phyloP scores from a whole-genome alignment of 2,329 filamentous ascomycete genomes.

The Chaetothyriales sp. region DNA sequence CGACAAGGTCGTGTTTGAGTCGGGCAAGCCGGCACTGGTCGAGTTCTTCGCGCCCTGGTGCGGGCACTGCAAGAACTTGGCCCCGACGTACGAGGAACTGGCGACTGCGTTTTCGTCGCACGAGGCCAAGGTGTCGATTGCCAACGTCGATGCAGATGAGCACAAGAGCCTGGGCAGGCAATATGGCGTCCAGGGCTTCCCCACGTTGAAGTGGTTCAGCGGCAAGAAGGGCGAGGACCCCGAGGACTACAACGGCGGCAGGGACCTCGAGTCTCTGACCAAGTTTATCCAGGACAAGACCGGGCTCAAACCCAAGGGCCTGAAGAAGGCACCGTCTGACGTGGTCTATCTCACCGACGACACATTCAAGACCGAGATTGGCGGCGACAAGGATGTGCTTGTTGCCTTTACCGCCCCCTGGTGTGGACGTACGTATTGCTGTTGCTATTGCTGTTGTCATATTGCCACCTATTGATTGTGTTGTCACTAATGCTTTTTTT shows the following conservation, averaged over 20 bases:
- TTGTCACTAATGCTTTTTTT: background rate
- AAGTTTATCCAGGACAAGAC: slow-evolving; percentile 78
- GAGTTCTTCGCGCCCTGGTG: slow-evolving; percentile 99
- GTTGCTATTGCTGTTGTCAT: too few species aligned
- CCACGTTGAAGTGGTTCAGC: slow-evolving; percentile 94
- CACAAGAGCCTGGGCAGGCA: slow-evolving; percentile 71
- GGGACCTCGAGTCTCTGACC: slow-evolving; percentile 72
- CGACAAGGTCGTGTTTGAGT: slow-evolving; percentile 73
- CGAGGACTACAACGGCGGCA: slow-evolving; percentile 68
- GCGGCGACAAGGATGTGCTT: slow-evolving; percentile 73
- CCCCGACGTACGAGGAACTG: slow-evolving; percentile 87
- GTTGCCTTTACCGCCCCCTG: slow-evolving; percentile 96
- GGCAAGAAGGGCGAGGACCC: slow-evolving; percentile 71
- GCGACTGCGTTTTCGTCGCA: slow-evolving; percentile 57
- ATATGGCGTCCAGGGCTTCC: slow-evolving; percentile 86
- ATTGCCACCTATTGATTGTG: slow-evolving; percentile 1
- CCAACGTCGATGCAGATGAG: slow-evolving; percentile 88
- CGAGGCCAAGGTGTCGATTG: slow-evolving; percentile 66
- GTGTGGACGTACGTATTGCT: slow-evolving; percentile 77
- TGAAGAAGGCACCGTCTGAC: slow-evolving; percentile 55
- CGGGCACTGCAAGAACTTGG: slow-evolving; percentile 96
- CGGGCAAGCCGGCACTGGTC: slow-evolving; percentile 86
- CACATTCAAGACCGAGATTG: slow-evolving; percentile 62
- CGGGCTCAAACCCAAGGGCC: slow-evolving; percentile 60
- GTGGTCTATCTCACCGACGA: slow-evolving; percentile 68